Evolutionary conservation across 1,284 basidiomycete species (phyloP).

Genomic region (Austroboletus novae-zelandiae): DNA sequence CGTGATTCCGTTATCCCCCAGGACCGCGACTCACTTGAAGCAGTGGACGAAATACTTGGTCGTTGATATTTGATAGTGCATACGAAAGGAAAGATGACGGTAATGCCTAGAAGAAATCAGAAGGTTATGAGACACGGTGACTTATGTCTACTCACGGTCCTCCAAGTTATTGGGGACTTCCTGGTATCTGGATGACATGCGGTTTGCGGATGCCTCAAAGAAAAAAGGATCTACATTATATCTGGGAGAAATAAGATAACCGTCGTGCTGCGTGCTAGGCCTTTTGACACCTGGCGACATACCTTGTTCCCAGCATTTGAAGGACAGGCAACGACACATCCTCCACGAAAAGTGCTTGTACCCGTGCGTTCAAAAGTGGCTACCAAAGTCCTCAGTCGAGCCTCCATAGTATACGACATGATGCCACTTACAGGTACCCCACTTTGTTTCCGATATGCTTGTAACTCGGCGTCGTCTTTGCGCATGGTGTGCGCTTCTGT

Average conservation of each 20-base stretch:
- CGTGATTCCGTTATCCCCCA: neutral
- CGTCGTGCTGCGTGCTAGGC: too few species aligned
- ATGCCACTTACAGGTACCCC: conserved; percentile 17
- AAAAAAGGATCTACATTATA: conserved; percentile 52
- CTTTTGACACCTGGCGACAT: neutral
- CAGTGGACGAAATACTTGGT: conserved; percentile 12
- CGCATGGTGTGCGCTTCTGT: conserved; percentile 7
- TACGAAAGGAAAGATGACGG: conserved; percentile 48
- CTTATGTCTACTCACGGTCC: conserved; percentile 43
- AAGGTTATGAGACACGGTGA: neutral
- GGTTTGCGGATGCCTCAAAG: conserved; percentile 53
- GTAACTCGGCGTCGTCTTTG: conserved; percentile 3
- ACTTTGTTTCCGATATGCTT: conserved; percentile 9
- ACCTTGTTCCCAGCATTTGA: conserved; percentile 53
- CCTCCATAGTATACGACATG: neutral
- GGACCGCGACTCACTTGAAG: conserved; percentile 1
- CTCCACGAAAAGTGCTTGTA: conserved; percentile 50
- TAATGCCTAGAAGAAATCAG: conserved; percentile 38
- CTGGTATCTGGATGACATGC: conserved; percentile 54
- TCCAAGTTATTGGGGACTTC: conserved; percentile 36
- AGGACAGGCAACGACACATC: conserved; percentile 44
- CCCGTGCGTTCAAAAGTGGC: conserved; percentile 35
- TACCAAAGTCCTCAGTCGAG: conserved; percentile 10
- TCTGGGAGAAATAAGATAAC: conserved; percentile 13
- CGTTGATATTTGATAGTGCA: conserved; percentile 30